Evolutionary conservation across 2,329 filamentous ascomycete genomes (phyloP).

Genomic region (Emmonsiellopsis sp.): DNA sequence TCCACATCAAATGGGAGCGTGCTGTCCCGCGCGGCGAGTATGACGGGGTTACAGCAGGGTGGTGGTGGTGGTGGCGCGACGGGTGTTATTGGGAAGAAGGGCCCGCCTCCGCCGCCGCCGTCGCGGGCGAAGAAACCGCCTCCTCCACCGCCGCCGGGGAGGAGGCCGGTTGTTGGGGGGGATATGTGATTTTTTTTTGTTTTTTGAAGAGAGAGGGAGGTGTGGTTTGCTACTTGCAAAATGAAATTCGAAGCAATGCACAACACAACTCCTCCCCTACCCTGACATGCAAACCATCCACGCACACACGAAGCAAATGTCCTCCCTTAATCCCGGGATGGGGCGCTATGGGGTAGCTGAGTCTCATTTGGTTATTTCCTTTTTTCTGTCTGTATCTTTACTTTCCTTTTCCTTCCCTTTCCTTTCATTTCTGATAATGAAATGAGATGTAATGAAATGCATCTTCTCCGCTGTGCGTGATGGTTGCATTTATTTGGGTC

Average conservation of each 20-base stretch:
- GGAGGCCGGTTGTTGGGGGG: slow-evolving; percentile 37
- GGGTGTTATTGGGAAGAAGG: slow-evolving; percentile 39
- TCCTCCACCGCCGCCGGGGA: slow-evolving; percentile 56
- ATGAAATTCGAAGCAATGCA: neutral
- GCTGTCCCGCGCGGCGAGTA: slow-evolving; percentile 44
- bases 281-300: too few relatives aligned
- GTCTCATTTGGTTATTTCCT: too few relatives aligned
- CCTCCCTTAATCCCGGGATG: too few relatives aligned
- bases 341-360: too few relatives aligned
- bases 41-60: slow-evolving; percentile 30
- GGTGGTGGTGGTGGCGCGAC: slow-evolving; percentile 10
- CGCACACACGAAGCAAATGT: too few relatives aligned
- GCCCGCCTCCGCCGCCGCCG: slow-evolving; percentile 54
- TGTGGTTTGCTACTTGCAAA: neutral
- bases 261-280: neutral
- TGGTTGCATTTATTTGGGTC: too few relatives aligned
- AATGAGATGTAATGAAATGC: too few relatives aligned
- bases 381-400: too few relatives aligned
- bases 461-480: too few relatives aligned
- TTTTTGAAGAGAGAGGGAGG: too few relatives aligned
- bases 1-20: slow-evolving; percentile 44
- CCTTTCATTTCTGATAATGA: too few relatives aligned
- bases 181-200: slow-evolving; percentile 13
- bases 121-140: slow-evolving; percentile 57
- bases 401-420: too few relatives aligned